These are phyloP conservation scores for Gossypium arboreum DNA, from an alignment of 345 rosid species.

Conservation along the genomic window DNA sequence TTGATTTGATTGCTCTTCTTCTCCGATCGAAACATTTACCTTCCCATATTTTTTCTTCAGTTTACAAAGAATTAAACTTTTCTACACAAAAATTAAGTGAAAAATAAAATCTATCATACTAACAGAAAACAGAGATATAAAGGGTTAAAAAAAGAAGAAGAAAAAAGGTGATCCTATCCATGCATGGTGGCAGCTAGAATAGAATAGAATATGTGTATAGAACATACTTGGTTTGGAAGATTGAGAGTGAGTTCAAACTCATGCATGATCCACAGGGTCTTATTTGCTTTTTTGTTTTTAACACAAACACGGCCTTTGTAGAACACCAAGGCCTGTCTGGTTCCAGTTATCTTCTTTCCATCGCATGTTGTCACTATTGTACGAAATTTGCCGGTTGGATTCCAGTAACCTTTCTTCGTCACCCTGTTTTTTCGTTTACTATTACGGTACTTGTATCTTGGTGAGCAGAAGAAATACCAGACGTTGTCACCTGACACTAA, in stretches of 20 bases:
- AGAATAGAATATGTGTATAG: background rate
- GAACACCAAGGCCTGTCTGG: slow-evolving; percentile 37
- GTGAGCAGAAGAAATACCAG: slow-evolving; percentile 12
- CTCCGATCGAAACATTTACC: background rate
- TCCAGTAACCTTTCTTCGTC: slow-evolving; percentile 12
- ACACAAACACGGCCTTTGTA: slow-evolving; percentile 13
- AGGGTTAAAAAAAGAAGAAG: background rate
- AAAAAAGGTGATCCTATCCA: background rate
- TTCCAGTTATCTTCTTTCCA: slow-evolving; percentile 19
- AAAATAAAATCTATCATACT: background rate
- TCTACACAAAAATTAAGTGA: slow-evolving; percentile 20
- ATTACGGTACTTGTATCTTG: slow-evolving; percentile 7
- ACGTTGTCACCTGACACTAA: background rate
- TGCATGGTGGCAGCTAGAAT: background rate
- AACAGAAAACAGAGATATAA: background rate
- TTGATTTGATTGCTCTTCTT: slow-evolving; percentile 5
- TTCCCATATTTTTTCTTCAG: slow-evolving; percentile 23
- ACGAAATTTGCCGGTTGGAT: background rate
- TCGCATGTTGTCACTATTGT: background rate
- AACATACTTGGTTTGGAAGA: slow-evolving; percentile 20
- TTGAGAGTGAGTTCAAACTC: slow-evolving; percentile 22
- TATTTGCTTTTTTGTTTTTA: background rate
- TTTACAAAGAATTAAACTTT: slow-evolving; percentile 27
- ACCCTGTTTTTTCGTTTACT: slow-evolving; percentile 3
- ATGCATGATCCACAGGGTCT: slow-evolving; percentile 30